A percentile compares a stretch with the other conserved stretches of the same genome.
phyloP scores from a whole-genome alignment of 2,329 filamentous ascomycete genomes.

The Calonectria fujianensis region DNA sequence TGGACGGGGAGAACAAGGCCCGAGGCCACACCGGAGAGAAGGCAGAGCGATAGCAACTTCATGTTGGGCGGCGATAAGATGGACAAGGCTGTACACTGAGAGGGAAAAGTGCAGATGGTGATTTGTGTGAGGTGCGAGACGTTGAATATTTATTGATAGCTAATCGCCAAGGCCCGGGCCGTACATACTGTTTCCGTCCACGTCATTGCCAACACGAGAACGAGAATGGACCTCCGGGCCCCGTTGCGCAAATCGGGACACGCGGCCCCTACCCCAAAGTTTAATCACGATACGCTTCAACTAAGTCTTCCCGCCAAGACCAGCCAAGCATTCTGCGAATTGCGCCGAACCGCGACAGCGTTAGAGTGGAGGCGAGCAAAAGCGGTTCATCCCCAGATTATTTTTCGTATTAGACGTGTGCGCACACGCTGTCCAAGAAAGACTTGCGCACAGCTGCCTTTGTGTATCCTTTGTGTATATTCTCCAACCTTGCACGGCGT shows the following conservation, averaged over 20 bases:
- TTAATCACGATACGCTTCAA: conserved; percentile 1
- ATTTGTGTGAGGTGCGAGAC: not conserved
- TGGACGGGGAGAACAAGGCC: not conserved
- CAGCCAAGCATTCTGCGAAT: not conserved
- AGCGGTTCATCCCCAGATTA: too few species aligned
- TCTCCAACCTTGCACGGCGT: not conserved
- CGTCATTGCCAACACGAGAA: not conserved
- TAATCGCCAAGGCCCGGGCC: not conserved
- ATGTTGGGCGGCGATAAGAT: not conserved
- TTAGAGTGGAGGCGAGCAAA: not conserved
- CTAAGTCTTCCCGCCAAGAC: not conserved
- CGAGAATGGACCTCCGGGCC: not conserved
- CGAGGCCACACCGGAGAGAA: not conserved
- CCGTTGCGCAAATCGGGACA: not conserved
- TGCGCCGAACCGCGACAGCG: not conserved
- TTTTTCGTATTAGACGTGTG: too few species aligned
- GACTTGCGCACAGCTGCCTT: not conserved
- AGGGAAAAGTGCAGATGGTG: not conserved
- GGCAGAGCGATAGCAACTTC: not conserved
- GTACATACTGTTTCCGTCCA: not conserved
- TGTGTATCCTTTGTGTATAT: not conserved
- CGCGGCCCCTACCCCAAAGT: conserved; percentile 4
- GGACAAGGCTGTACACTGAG: not conserved
- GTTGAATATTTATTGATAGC: conserved; percentile 4
- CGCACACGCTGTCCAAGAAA: not conserved